Evolutionary conservation across 140 eudicot genomes (phyloP).

Genomic region (Senecio squalidus): DNA sequence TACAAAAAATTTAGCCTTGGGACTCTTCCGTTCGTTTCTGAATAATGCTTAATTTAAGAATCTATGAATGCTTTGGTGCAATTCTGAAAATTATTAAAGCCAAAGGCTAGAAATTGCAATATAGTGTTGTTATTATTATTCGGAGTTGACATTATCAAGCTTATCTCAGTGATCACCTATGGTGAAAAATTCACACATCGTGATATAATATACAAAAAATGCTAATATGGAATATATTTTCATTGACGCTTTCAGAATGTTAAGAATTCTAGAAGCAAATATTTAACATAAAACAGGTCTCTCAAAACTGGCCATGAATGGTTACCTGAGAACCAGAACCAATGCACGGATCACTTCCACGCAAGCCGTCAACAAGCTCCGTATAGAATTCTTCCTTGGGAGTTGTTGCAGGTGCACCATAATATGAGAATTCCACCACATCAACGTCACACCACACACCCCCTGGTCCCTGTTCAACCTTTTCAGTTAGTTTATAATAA

Average conservation of each 20-base stretch:
- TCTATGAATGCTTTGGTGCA: not conserved
- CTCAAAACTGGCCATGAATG: not conserved
- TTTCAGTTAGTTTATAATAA: slow-evolving; percentile 17
- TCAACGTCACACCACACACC: slow-evolving; percentile 99
- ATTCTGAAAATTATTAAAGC: not conserved
- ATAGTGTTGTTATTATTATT: no score
- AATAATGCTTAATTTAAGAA: not conserved
- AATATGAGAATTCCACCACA: slow-evolving; percentile 91
- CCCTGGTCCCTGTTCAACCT: slow-evolving; percentile 81
- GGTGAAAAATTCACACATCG: no score
- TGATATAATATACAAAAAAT: no score
- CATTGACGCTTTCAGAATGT: not conserved
- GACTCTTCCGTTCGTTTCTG: not conserved
- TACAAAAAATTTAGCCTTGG: not conserved
- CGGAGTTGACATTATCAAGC: no score
- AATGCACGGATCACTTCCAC: slow-evolving; percentile 71
- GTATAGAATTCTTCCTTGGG: slow-evolving; percentile 88
- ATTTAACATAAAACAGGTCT: slow-evolving; percentile 1
- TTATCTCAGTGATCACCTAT: no score
- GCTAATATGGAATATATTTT: not conserved
- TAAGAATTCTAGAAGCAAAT: not conserved
- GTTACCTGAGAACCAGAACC: slow-evolving; percentile 93
- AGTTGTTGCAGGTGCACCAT: slow-evolving; percentile 86
- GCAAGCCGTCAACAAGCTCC: slow-evolving; percentile 76
- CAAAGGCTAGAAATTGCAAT: not conserved